Conservation (phyloP, 192 early-diverging fungal genomes). For the Umbelopsis ramanniana region DNA sequence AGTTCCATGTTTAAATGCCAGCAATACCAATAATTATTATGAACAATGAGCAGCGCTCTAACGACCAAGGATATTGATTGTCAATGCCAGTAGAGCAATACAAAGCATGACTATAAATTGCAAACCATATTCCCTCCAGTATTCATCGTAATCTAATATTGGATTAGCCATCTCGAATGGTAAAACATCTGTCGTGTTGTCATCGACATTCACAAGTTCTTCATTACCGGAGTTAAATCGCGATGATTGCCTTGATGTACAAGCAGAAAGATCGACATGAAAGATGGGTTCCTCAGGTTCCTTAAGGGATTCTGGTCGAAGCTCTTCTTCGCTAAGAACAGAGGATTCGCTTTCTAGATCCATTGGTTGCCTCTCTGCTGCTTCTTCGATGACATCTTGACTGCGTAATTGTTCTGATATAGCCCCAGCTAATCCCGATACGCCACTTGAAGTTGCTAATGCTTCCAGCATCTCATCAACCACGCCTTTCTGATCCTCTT, state of each 20-base stretch:
- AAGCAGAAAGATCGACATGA: not conserved
- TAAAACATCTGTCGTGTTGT: not conserved
- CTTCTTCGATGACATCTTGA: constrained; percentile 38
- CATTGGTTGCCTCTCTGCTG: constrained; percentile 24
- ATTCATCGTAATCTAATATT: constrained; percentile 13
- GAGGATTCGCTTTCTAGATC: not conserved
- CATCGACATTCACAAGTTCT: not conserved
- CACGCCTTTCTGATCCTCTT: constrained; percentile 38
- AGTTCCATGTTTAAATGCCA: not conserved
- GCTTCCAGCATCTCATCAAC: constrained; percentile 40
- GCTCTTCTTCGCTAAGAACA: not conserved
- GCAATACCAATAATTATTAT: not conserved
- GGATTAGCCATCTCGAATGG: not conserved
- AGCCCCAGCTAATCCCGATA: constrained; percentile 29
- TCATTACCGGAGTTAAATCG: not conserved
- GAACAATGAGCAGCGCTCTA: not conserved
- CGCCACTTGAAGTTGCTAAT: constrained; percentile 28
- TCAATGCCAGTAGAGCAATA: not conserved
- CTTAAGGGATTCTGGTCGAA: not conserved
- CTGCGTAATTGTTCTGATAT: constrained; percentile 33
- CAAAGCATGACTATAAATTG: not conserved
- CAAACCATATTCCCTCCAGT: constrained; percentile 8
- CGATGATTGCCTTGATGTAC: not conserved
- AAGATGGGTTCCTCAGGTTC: constrained; percentile 1
- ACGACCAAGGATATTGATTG: not conserved